phyloP scores from a whole-genome alignment of 345 rosid genomes.

The Eucalyptus melliodora region DNA sequence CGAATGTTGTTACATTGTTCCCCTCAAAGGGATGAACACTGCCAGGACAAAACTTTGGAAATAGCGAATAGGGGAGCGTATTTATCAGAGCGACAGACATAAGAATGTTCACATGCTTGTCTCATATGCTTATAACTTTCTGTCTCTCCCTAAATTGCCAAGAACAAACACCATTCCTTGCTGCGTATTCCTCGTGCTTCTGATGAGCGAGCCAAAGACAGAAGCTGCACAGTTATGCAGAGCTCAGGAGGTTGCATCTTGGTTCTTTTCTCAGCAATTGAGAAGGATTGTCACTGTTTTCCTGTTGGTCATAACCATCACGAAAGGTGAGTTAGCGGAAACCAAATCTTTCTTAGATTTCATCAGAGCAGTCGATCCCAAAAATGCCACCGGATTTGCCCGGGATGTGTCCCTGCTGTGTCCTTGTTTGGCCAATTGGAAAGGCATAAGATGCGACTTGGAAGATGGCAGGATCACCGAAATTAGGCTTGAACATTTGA shows the following conservation, averaged over 20 bases:
- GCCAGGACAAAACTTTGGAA: conserved; percentile 8
- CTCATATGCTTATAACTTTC: neutral
- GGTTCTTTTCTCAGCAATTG: neutral
- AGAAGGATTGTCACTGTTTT: neutral
- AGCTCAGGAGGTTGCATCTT: neutral
- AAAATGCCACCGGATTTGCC: neutral
- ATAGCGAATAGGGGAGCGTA: conserved; percentile 4
- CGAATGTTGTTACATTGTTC: neutral
- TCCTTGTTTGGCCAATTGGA: conserved; percentile 8
- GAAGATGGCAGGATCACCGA: conserved; percentile 2
- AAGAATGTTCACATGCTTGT: neutral
- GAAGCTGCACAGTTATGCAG: neutral
- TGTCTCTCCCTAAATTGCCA: neutral
- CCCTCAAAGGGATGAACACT: neutral
- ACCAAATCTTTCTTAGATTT: conserved; percentile 11
- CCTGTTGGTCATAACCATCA: neutral
- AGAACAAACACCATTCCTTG: neutral
- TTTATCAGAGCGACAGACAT: neutral
- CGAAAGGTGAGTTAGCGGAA: conserved; percentile 15
- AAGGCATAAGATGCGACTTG: conserved; percentile 11
- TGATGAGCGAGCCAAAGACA: neutral
- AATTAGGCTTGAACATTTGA: conserved; percentile 26
- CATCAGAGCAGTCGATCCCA: conserved; percentile 18
- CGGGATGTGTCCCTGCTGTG: neutral
- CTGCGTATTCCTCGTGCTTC: neutral